Evolutionary conservation across 257 asterid genomes (phyloP), one percentile per base, ranked within the genome.

Genomic region (Lycium barbarum): DNA sequence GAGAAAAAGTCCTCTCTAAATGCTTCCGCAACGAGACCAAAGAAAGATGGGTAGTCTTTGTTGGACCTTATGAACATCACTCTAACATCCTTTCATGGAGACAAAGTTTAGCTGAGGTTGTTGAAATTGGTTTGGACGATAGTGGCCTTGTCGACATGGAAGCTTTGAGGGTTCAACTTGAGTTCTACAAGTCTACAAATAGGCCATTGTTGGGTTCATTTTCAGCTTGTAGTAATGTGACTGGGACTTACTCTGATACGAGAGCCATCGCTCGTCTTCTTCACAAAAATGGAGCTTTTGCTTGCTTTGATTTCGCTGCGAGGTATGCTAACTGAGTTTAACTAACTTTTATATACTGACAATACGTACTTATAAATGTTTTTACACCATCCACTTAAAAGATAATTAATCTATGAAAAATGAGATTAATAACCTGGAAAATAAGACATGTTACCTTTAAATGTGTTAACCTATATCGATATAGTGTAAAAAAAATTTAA

Each of bases 11-110:
- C 43, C 57, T 90, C 5, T 9, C 80, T 70, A 66, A 59, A 57
- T 84, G 84, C 59, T 26, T 90, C 0, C 65, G 85, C 15, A 17
- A 81, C 0, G 84, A 72, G 43, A 72, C 9, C 0, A 72, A 88
- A 15, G 93, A 92, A 67, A 86, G 92, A 61, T 92, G 92, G 93
- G 92, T 89, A 4, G 92, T 89, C 0, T 81, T 91, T 12, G 87
- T 91, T 1, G 94, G 94, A 1, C 92, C 94, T 6, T 90, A 90
- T 79, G 94, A 91, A 87, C 94, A 90, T 90, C 94, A 91, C 83
- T 90, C 94, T 10, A 91, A 91, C 88, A 61, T 91, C 9, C 91
- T 90, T 61, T 87, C 94, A 0, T 91, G 93, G 94, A 90, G 91
- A 70, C 91, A 89, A 82, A 91, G 90, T 91, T 81, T 91, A 72